Evolutionary conservation across 73 alveolate genomes (phyloP).

Genomic region (Paraurostyla sp.): DNA sequence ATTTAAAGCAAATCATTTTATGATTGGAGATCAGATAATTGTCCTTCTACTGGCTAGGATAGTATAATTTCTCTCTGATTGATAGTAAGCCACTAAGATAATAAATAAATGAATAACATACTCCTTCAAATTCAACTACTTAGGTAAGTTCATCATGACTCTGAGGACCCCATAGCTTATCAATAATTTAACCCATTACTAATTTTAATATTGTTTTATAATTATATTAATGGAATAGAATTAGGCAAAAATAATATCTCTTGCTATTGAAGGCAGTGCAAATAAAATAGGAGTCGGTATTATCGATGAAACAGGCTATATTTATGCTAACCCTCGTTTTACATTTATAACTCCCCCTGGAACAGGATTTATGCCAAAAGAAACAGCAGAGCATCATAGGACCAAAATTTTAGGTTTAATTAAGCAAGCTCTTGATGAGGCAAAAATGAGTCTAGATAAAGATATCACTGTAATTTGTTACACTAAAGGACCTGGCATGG

Average conservation of each 20-base stretch:
- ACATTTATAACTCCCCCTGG: constrained; percentile 99
- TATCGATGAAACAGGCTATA: constrained; percentile 93
- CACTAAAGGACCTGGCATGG: constrained; percentile 99
- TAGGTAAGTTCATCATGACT: not conserved
- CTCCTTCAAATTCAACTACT: not conserved
- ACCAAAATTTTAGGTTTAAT: constrained; percentile 86
- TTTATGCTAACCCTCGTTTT: constrained; percentile 96
- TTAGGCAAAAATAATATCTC: not conserved
- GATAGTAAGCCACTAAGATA: constrained; percentile 16
- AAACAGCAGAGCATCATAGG: constrained; percentile 98
- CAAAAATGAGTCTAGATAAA: constrained; percentile 85
- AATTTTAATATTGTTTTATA: not conserved
- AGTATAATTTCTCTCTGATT: not conserved
- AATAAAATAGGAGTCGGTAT: constrained; percentile 84
- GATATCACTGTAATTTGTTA: constrained; percentile 94
- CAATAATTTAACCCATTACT: constrained; percentile 27
- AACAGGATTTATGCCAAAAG: constrained; percentile 98
- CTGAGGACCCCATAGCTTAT: constrained; percentile 33
- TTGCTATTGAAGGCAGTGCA: constrained; percentile 58
- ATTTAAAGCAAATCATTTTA: not conserved
- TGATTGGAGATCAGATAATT: not conserved
- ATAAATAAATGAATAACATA: not conserved
- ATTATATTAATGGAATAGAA: not conserved
- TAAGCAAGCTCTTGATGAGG: constrained; percentile 89
- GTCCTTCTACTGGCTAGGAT: not conserved